These are phyloP conservation scores for Hyphodiscus hymeniophilus DNA, from an alignment of 495 filamentous ascomycete species.

Conservation along the genomic window DNA sequence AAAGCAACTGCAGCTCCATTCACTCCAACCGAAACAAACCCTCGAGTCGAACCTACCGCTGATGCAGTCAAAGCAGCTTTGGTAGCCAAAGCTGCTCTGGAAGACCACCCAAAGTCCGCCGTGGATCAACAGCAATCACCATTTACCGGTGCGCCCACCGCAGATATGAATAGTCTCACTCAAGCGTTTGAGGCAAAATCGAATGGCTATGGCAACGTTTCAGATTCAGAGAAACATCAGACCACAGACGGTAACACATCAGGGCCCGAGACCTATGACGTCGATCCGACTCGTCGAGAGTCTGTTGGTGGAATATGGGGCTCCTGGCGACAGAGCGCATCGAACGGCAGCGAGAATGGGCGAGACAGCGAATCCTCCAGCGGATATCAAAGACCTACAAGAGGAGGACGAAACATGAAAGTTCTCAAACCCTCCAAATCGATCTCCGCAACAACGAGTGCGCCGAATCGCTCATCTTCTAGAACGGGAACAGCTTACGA, in stretches of 20 bases:
- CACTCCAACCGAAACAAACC: conserved; percentile 14
- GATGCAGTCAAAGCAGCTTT: conserved; percentile 6
- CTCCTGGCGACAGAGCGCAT: conserved; percentile 55
- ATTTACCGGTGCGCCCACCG: conserved; percentile 3
- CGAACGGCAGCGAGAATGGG: conserved; percentile 5
- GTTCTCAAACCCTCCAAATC: conserved; percentile 62
- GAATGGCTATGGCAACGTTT: conserved; percentile 24
- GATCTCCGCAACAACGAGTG: conserved; percentile 29
- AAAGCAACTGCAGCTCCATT: conserved; percentile 36
- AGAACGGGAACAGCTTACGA: conserved; percentile 39
- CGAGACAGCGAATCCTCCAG: conserved; percentile 28
- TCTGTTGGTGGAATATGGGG: conserved; percentile 49
- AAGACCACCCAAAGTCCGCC: background rate
- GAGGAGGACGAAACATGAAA: conserved; percentile 61
- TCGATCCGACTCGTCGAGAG: conserved; percentile 33
- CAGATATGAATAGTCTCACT: conserved; percentile 4
- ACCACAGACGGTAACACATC: conserved; percentile 25
- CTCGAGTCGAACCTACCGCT: conserved; percentile 9
- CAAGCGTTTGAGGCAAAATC: conserved; percentile 25
- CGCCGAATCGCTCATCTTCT: conserved; percentile 7
- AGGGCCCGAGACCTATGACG: conserved; percentile 25
- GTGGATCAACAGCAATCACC: conserved; percentile 7
- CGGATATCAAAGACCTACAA: conserved; percentile 45
- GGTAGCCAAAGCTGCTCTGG: background rate
- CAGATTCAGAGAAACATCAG: conserved; percentile 25